phyloP scores from a whole-genome alignment of 768 basidiomycete genomes.

The Rickenella mellea region DNA sequence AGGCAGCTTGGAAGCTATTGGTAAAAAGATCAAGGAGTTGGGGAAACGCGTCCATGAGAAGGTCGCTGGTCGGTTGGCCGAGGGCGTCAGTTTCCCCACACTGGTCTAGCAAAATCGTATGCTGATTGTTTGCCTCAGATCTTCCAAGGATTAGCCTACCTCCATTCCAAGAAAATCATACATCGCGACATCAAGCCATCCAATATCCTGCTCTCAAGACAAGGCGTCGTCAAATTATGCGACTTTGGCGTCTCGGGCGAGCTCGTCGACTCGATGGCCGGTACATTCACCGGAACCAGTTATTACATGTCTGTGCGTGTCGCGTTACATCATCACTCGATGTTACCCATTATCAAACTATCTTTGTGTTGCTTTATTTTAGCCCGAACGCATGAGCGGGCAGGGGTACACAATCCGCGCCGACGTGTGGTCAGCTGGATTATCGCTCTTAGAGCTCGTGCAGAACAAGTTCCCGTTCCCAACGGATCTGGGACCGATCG shows the following conservation, averaged over 20 bases:
- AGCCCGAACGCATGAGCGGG: constrained; percentile 94
- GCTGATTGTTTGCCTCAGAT: constrained; percentile 33
- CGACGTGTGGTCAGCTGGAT: constrained; percentile 97
- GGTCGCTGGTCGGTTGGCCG: constrained; percentile 85
- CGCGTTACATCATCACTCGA: not conserved
- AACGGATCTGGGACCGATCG: constrained; percentile 85
- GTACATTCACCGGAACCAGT: constrained; percentile 95
- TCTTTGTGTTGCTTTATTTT: constrained; percentile 7
- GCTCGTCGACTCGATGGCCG: constrained; percentile 82
- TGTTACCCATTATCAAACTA: not conserved
- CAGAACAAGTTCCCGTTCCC: constrained; percentile 95
- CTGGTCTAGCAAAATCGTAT: not conserved
- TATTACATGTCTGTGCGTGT: constrained; percentile 95
- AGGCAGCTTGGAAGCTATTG: constrained; percentile 82
- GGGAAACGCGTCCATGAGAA: constrained; percentile 76
- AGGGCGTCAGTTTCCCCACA: constrained; percentile 56
- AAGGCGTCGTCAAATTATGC: constrained; percentile 84
- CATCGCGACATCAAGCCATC: constrained; percentile 95
- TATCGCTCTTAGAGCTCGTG: constrained; percentile 88
- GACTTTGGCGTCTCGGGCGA: constrained; percentile 99
- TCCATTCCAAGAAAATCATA: constrained; percentile 86
- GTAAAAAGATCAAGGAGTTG: constrained; percentile 71
- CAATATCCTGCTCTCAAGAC: constrained; percentile 81
- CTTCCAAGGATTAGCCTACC: constrained; percentile 86
- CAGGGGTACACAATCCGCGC: constrained; percentile 89